phyloP scores from a whole-genome alignment of 257 asterid genomes.

The Gentiana straminea region DNA sequence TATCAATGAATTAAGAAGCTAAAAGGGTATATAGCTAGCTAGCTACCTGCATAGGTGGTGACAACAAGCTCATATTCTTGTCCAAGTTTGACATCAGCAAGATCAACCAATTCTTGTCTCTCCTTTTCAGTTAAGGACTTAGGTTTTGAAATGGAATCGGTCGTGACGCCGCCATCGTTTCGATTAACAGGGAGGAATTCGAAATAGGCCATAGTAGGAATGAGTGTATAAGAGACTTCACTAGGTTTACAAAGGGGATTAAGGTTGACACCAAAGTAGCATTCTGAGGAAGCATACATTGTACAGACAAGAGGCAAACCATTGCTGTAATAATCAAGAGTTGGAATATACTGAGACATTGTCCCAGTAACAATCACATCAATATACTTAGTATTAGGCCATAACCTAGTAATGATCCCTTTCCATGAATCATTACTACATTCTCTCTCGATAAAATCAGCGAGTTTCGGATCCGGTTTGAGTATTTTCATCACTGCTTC shows the following conservation, averaged over 20 bases:
- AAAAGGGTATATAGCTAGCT: neutral
- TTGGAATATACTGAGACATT: constrained; percentile 35
- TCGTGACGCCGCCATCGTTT: neutral
- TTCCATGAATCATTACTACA: constrained; percentile 27
- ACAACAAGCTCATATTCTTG: constrained; percentile 33
- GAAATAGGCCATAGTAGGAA: constrained; percentile 36
- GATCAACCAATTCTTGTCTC: constrained; percentile 19
- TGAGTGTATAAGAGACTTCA: constrained; percentile 34
- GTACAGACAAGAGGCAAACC: constrained; percentile 34
- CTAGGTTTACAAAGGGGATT: constrained; percentile 31
- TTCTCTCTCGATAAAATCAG: constrained; percentile 25
- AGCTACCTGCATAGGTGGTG: constrained; percentile 36
- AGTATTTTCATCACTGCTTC: constrained; percentile 26
- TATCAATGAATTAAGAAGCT: neutral
- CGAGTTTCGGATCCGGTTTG: constrained; percentile 22
- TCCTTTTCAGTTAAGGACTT: constrained; percentile 9
- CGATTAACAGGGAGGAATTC: constrained; percentile 30
- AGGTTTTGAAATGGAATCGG: constrained; percentile 1
- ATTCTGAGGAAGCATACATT: constrained; percentile 35
- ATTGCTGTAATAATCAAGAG: constrained; percentile 31
- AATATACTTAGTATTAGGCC: constrained; percentile 33
- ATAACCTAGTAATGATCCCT: constrained; percentile 28
- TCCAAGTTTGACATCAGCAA: constrained; percentile 29
- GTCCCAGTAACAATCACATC: constrained; percentile 38
- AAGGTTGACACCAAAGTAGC: constrained; percentile 33